These are phyloP conservation scores for Sarocladium oryzae DNA, from an alignment of 2,329 filamentous ascomycete species.

Conservation along the genomic window DNA sequence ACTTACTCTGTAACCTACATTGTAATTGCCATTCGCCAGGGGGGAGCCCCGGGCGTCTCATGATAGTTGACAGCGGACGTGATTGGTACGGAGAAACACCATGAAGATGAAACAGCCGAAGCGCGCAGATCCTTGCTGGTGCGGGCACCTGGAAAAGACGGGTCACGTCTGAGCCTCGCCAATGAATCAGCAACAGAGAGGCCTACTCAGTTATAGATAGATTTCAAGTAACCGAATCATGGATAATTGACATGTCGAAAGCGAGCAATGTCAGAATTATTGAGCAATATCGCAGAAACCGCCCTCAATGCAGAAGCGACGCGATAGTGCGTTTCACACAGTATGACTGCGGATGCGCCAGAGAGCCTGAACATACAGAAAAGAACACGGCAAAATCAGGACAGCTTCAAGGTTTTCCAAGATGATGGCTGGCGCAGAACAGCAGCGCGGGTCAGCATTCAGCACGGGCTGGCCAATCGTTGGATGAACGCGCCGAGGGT, in stretches of 20 bases:
- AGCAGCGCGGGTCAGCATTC: background rate
- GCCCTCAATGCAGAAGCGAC: background rate
- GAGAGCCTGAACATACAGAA: too few species aligned
- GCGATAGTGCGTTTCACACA: background rate
- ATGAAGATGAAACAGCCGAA: constrained; percentile 7
- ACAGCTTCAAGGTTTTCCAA: background rate
- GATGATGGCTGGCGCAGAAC: too few species aligned
- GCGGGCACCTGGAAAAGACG: background rate
- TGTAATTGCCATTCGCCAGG: background rate
- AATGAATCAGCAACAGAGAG: too few species aligned
- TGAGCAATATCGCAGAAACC: background rate
- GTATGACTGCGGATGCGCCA: too few species aligned
- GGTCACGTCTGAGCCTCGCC: too few species aligned
- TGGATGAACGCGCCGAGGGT: background rate
- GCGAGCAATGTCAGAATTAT: background rate
- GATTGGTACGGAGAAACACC: constrained; percentile 3
- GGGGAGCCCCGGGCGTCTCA: background rate
- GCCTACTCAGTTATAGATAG: too few species aligned
- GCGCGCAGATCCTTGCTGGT: constrained; percentile 5
- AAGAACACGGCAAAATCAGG: background rate
- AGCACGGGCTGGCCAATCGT: background rate
- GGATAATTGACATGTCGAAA: background rate
- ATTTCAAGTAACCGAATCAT: too few species aligned
- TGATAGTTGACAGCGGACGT: background rate
- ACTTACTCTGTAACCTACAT: background rate